Conservation (phyloP, 768 basidiomycete genomes). For the Pisolithus albus region DNA sequence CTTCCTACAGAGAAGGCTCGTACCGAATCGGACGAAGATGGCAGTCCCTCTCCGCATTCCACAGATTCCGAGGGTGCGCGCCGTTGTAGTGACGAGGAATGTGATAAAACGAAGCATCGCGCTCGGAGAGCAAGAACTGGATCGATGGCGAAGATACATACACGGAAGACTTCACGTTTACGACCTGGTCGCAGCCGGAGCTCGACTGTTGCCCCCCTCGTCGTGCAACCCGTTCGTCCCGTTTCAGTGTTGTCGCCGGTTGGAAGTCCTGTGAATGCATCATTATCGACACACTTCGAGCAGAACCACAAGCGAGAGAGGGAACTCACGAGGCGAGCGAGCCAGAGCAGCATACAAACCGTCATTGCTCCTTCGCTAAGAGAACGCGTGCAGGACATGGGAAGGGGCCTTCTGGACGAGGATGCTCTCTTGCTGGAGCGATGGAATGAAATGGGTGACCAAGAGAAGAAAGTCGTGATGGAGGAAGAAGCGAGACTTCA, state of each 20-base stretch:
- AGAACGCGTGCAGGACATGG: constrained; percentile 27
- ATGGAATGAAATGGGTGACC: constrained; percentile 24
- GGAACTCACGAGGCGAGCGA: constrained; percentile 40
- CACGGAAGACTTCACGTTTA: constrained; percentile 25
- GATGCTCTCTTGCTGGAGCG: constrained; percentile 2
- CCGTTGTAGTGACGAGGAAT: constrained; percentile 26
- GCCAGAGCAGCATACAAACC: constrained; percentile 64
- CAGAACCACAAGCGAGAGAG: constrained; percentile 10
- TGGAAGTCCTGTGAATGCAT: background rate
- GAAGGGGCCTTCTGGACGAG: constrained; percentile 2
- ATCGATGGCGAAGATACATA: constrained; percentile 26
- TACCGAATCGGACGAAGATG: constrained; percentile 42
- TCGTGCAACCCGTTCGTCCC: constrained; percentile 25
- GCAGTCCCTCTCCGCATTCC: constrained; percentile 53
- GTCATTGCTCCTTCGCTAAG: constrained; percentile 52
- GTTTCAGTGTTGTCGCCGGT: constrained; percentile 8
- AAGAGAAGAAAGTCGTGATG: constrained; percentile 22
- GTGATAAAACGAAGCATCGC: constrained; percentile 6
- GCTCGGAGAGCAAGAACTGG: constrained; percentile 4
- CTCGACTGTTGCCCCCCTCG: constrained; percentile 59
- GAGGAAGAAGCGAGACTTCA: constrained; percentile 46
- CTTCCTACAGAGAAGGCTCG: constrained; percentile 39
- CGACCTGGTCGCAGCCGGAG: constrained; percentile 45
- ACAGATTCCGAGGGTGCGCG: constrained; percentile 52
- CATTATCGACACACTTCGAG: constrained; percentile 4